Percentiles rank a stretch among this genome's conserved stretches.
These are phyloP conservation scores for Syncephalis fuscata DNA, from an alignment of 371 early-diverging fungal species.

Conservation along the genomic window DNA sequence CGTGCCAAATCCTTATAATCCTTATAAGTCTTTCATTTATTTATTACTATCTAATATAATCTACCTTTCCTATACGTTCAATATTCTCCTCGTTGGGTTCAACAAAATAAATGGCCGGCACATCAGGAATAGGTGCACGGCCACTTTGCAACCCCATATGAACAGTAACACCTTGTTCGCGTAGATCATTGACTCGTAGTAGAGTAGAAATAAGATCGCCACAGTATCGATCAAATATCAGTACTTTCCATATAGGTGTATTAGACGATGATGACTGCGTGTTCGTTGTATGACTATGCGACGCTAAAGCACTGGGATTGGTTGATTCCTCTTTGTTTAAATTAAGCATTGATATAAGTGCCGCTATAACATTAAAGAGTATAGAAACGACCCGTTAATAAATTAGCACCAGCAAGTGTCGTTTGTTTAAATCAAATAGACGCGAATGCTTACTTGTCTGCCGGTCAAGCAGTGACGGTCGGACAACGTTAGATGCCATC, in stretches of 20 bases:
- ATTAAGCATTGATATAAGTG: slow-evolving; percentile 37
- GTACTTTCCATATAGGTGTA: slow-evolving; percentile 79
- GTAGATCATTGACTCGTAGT: slow-evolving; percentile 90
- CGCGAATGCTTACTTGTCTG: too few relatives aligned
- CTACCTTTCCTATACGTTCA: slow-evolving; percentile 55
- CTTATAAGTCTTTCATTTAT: not conserved
- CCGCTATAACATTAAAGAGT: slow-evolving; percentile 19
- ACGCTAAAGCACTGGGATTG: slow-evolving; percentile 6
- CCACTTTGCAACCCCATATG: slow-evolving; percentile 82
- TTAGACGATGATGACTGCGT: slow-evolving; percentile 14
- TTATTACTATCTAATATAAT: not conserved
- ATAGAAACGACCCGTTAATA: too few relatives aligned
- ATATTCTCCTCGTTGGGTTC: slow-evolving; percentile 81
- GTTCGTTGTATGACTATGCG: slow-evolving; percentile 5
- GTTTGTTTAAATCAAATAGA: too few relatives aligned
- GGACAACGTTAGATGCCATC: too few relatives aligned
- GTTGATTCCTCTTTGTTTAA: slow-evolving; percentile 18
- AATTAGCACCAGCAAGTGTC: too few relatives aligned
- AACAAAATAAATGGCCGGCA: slow-evolving; percentile 96
- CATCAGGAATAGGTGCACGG: slow-evolving; percentile 81
- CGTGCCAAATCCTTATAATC: slow-evolving; percentile 63
- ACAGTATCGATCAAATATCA: slow-evolving; percentile 89
- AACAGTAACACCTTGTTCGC: slow-evolving; percentile 96
- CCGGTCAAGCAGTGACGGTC: too few relatives aligned
- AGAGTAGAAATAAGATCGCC: slow-evolving; percentile 96